Base-by-base conservation (phyloP, 495 filamentous ascomycete genomes). In the Geopyxis carbonaria region DNA sequence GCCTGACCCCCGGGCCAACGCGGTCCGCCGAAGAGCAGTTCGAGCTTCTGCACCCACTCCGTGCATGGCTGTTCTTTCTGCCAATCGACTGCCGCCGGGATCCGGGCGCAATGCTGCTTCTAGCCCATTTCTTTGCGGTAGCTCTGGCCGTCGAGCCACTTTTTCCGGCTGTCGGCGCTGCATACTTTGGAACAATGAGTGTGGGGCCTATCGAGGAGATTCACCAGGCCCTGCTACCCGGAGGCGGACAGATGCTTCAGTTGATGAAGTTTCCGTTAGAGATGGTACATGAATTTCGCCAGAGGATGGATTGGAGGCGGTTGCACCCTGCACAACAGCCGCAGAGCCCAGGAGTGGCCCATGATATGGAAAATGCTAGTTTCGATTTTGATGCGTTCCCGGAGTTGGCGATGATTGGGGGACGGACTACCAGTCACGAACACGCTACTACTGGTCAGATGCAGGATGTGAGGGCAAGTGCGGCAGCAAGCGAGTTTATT, bases 11-110 rank as follows among this genome's bases (percentile, higher is more conserved):
- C 40, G 73, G 75, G 45, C 74, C 82, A 1, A 74, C 71, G 2
- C 72, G 78, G 44, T 72, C 76, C 5, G 65, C 81, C 13, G 73
- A 80, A 50, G 73, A 89, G 41, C 76, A 87, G 47, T 95, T 95
- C 57, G 75, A 84, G 53, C 75, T 83, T 45, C 70, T 95, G 19
- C 80, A 86, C 44, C 70, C 78, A 5, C 68, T 97, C 13, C 76
- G 86, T 30, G 72, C 76, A 41, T 94, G 91, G 86, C 70, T 95
- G 15, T 92, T 94, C 62, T 97, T 85, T 81, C 68, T 93, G 31
- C 91, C 91, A 2, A 72, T 82, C 38, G 63, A 65, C 46, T 70
- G 70, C 44, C 63, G 80, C 24, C 67, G 75, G 47, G 72, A 74
- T 43, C 64, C 71, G 3, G 74, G 72, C 22, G 73, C 77, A 14